Evolutionary conservation across 306 rosid species (phyloP).

Genomic region (Rosa persica): DNA sequence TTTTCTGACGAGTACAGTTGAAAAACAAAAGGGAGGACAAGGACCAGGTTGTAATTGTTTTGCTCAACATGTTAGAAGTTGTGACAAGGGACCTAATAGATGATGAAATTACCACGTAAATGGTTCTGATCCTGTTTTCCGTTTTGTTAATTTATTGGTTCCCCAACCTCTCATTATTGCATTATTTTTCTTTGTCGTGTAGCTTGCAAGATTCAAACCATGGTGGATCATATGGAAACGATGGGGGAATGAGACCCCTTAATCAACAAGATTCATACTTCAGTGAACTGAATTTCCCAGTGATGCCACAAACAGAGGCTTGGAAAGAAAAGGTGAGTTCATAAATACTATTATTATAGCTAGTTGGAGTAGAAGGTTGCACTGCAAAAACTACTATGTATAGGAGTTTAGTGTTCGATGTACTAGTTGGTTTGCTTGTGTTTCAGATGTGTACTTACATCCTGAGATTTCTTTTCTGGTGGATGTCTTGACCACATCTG

Average conservation of each 20-base stretch:
- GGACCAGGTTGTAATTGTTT: constrained; percentile 80
- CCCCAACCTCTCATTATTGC: constrained; percentile 5
- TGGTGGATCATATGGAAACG: constrained; percentile 59
- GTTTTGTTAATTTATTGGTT: constrained; percentile 10
- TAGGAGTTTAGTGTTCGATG: not conserved
- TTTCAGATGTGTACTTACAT: not conserved
- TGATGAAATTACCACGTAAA: constrained; percentile 68
- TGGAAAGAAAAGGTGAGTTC: constrained; percentile 84
- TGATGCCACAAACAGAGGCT: constrained; percentile 61
- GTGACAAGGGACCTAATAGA: constrained; percentile 90
- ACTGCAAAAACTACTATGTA: not conserved
- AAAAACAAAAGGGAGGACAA: constrained; percentile 60
- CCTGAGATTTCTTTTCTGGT: not conserved
- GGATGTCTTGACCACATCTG: not conserved
- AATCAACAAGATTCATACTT: constrained; percentile 64
- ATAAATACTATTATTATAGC: not conserved
- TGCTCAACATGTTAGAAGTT: constrained; percentile 94
- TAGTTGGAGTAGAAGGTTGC: not conserved
- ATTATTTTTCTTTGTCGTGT: constrained; percentile 28
- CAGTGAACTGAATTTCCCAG: constrained; percentile 63
- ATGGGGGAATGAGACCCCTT: constrained; percentile 67
- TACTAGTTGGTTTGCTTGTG: not conserved
- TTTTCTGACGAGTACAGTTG: constrained; percentile 43
- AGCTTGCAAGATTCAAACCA: constrained; percentile 83
- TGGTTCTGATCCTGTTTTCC: constrained; percentile 23